Percentiles rank a stretch among this genome's conserved stretches.
These are phyloP conservation scores for Neurospora sp. DNA, from an alignment of 495 filamentous ascomycete species.

Conservation along the genomic window DNA sequence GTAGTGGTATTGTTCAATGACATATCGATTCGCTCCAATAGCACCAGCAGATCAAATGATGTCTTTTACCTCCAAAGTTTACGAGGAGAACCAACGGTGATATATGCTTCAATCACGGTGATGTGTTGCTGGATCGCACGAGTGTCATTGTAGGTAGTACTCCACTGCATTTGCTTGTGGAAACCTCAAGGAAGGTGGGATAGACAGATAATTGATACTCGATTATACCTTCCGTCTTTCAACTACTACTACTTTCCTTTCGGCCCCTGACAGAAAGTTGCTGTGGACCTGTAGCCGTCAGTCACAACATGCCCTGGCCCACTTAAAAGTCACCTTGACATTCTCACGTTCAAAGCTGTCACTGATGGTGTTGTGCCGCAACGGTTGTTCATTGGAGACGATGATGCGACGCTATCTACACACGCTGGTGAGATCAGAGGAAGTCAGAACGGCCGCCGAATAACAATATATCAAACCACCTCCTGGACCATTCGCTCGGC, in stretches of 20 bases:
- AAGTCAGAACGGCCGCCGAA: accelerated
- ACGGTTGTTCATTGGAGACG: accelerated
- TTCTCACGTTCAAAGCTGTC: not conserved
- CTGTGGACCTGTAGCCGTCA: not conserved
- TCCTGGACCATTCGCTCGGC: not conserved
- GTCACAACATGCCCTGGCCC: not conserved
- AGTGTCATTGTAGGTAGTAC: too few species aligned
- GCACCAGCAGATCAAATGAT: too few species aligned
- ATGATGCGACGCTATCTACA: accelerated
- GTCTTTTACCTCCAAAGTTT: not conserved
- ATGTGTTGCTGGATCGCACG: not conserved
- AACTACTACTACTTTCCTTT: not conserved
- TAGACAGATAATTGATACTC: not conserved
- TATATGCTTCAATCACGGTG: not conserved
- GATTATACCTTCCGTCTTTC: not conserved
- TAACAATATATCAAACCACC: not conserved
- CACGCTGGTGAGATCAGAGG: not conserved
- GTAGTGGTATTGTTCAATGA: not conserved
- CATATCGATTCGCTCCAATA: not conserved
- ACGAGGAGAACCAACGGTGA: not conserved
- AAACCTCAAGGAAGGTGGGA: not conserved
- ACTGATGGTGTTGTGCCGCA: not conserved
- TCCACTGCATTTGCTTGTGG: not conserved
- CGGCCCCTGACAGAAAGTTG: not conserved
- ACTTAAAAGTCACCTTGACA: not conserved